Base-by-base conservation (phyloP, 2,329 filamentous ascomycete species). In the Ceratocystiopsis sp. region DNA sequence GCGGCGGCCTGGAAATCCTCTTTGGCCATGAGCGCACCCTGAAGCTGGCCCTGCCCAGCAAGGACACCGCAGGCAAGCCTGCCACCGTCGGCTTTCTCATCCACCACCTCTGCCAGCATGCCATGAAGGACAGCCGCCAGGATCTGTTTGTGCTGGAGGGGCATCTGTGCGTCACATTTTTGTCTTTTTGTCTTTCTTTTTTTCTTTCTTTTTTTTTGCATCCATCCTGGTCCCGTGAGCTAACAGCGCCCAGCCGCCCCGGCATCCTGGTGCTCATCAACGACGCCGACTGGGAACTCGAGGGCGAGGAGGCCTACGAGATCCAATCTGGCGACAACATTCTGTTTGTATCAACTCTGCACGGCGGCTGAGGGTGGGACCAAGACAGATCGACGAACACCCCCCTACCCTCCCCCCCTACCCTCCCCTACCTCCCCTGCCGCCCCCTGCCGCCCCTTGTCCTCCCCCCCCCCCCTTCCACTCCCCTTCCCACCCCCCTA, bases 261-360 rank as follows among this genome's bases (percentile, higher is more conserved):
- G 91, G 91, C 3, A 94, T 98, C 59, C 73, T 98, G 37, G 89
- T 95, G 25, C 70, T 98, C 45, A 93, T 98, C 60, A 98, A 98
- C 58, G 91, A 98, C 54, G 84, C 86, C 21, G 91, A 98, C 60
- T 98, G 91, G 91, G 91, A 96, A 61, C 73, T 98, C 13, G 91
- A 96, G 62, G 91, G 87, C 16, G 89, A 96, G 62, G 86, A 91
- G 57, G 72, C 77, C 51, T 96, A 96, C 57, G 79, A 86, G 61
- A 64, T 98, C 45, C 78, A 89, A 61, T 62, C 68, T 48, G 73
- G 78, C 46, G 91, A 98, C 64, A 89, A 83, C 57, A 83, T 98
- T 52, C 68, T 96, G 51, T 98, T 98, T 63, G 87, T 98, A 48
- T 95, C 87, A 48, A 98, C 91, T 16, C 68, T 98, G 48, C 91